Evolutionary conservation across 257 asterid species (phyloP), one percentile per base, ranked within the genome.

Genomic region (Solanum virginianum): DNA sequence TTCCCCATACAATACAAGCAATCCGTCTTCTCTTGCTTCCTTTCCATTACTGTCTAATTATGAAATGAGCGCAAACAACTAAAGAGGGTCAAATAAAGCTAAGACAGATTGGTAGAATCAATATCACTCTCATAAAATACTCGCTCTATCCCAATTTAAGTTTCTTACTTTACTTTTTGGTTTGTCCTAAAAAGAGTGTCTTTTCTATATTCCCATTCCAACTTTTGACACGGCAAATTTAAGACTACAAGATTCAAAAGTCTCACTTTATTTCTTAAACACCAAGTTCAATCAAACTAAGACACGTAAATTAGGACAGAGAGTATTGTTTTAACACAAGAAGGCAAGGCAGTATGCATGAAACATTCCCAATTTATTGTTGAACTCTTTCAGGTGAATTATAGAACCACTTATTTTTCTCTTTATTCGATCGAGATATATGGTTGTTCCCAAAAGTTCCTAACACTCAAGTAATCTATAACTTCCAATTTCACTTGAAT

Each of bases 1-100:
- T 79, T 94, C 86, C 85, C 94, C 98, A 36, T 91, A 97, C 83
- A 94, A 83, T 17, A 89, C 85, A 83, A 93, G 85, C 66, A 95
- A 87, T 65, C 90, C 74, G 14, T 89, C 94, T 85, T 92, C 94
- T 24, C 86, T 72, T 29, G 90, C 84, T 87, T 86, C 89, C 56
- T 88, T 89, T 83, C 75, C 87, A 59, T 84, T 87, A 85, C 90
- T 85, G 81, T 86, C 98, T 86, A 86, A 88, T 81, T 89, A 88
- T 74, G 80, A 62, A 80, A 51, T 51, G 45, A 51, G 10, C 13
- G 6, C 63, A 51, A 24, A 26, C n/a, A 77, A 51, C 60, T 24
- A 51, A 51, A 77, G 47, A 77, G 63, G 43, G 10, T 16, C 82
- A 51, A 51, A 53, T 77, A 77, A 16, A 15, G 63, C 20, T 77